These are phyloP conservation scores for Xylariaceae sp. DNA, from an alignment of 2,329 filamentous ascomycete species.

Conservation along the genomic window DNA sequence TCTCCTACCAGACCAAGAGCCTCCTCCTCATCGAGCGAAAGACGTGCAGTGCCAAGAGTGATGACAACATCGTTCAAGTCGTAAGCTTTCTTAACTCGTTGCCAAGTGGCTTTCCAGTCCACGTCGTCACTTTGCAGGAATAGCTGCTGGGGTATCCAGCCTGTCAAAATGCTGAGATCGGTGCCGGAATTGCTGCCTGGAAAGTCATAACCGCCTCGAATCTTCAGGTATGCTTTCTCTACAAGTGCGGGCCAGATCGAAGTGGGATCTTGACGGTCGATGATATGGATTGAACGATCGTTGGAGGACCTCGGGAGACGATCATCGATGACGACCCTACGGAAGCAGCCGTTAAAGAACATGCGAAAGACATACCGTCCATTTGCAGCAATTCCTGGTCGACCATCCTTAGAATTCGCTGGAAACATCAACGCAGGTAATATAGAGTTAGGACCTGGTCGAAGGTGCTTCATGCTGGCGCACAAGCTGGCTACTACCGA, in stretches of 20 bases:
- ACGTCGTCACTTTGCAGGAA: constrained; percentile 84
- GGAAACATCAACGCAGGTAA: constrained; percentile 71
- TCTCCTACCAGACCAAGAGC: constrained; percentile 78
- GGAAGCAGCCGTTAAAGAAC: constrained; percentile 91
- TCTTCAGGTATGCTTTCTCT: constrained; percentile 94
- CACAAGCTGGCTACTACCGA: constrained; percentile 95
- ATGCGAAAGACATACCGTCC: constrained; percentile 91
- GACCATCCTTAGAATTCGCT: constrained; percentile 52
- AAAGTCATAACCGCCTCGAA: constrained; percentile 94
- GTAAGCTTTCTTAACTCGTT: constrained; percentile 67
- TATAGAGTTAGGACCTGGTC: constrained; percentile 63
- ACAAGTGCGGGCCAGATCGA: constrained; percentile 87
- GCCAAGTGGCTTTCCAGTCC: constrained; percentile 71
- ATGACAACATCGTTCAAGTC: constrained; percentile 74
- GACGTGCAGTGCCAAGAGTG: constrained; percentile 81
- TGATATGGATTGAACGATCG: constrained; percentile 73
- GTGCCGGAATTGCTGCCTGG: constrained; percentile 96
- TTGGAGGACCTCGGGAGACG: constrained; percentile 73
- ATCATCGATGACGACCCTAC: constrained; percentile 84
- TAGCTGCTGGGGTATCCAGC: constrained; percentile 95
- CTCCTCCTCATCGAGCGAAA: constrained; percentile 70
- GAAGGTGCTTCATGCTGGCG: constrained; percentile 65
- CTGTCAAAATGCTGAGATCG: constrained; percentile 85
- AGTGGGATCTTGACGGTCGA: constrained; percentile 75
- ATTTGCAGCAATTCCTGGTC: constrained; percentile 62